Evolutionary conservation across 352 stramenopile genomes (phyloP), one percentile per base, ranked within the genome.

Genomic region (Phytophthora quininea): DNA sequence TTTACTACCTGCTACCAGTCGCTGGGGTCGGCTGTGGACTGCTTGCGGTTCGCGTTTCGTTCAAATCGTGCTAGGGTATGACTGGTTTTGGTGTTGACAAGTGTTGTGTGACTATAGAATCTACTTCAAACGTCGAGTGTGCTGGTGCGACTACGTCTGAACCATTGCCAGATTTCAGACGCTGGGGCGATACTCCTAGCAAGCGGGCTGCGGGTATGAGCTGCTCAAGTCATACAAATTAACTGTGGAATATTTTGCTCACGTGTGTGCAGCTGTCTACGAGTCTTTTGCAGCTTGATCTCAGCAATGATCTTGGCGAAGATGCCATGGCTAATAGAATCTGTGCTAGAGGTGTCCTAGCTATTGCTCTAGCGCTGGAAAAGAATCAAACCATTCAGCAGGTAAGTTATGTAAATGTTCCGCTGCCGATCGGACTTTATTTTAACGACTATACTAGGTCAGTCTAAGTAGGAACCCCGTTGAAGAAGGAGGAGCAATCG

Each of bases 181-280:
- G 77, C 73, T 10, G 77, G 77, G n/a, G 75, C 58, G 10, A 75
- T 84, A 40, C 37, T 84, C 15, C 70, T 86, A n/a, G 65, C 75
- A 5, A 82, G 67, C 24, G 75, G 60, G 31, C 50, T 86, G 48
- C 61, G 71, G 56, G 77, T 83, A 54, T 30, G 56, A 31, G 19
- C 42, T n/a, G 31, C 30, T 2, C 24, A 49, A 31, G n/a, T 49
- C n/a, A n/a, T n/a, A n/a, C n/a, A n/a, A n/a, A 14, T 57, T 32
- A 11, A 10, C 10, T 51, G 4, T 32, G 35, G 35, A 32, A 27
- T 19, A 7, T n/a, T n/a, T 29, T 15, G 27, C 8, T 42, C 9
- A 42, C 24, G 42, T 48, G 53, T 14, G 10, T 32, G 32, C 54
- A 73, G 67, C 15, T 56, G 38, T 53, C 61, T 4, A 55, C 38